Percentiles rank a stretch among this genome's conserved stretches.
phyloP scores from a whole-genome alignment of 2,329 filamentous ascomycete genomes.

The Sclerotinia nivalis region DNA sequence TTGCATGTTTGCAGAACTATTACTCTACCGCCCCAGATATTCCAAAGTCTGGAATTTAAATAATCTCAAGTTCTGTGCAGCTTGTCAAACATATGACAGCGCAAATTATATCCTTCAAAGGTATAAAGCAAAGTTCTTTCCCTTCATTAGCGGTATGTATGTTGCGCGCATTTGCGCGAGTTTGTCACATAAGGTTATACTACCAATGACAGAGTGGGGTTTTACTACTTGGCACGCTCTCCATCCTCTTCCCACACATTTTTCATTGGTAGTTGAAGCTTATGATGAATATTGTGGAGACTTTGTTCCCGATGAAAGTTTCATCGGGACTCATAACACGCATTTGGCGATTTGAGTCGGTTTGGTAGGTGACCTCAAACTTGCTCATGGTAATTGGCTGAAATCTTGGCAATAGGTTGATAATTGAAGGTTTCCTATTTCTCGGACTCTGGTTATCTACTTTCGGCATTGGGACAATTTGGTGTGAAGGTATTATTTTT shows the following conservation, averaged over 20 bases:
- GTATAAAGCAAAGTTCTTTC: not conserved
- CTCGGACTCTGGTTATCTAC: not conserved
- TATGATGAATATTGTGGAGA: not conserved
- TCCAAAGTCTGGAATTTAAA: too few species aligned
- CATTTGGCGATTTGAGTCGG: not conserved
- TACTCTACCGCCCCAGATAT: not conserved
- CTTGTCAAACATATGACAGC: conserved; percentile 2
- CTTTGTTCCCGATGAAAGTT: conserved; percentile 4
- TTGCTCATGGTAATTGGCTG: conserved; percentile 15
- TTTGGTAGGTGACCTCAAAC: conserved; percentile 1
- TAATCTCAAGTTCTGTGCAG: not conserved
- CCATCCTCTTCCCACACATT: not conserved
- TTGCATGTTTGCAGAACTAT: not conserved
- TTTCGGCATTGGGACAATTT: not conserved
- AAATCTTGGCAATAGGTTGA: conserved; percentile 12
- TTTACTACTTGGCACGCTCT: conserved; percentile 16
- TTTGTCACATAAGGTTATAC: conserved; percentile 9
- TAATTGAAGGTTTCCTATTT: conserved; percentile 13
- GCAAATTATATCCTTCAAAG: not conserved
- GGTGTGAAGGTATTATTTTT: not conserved
- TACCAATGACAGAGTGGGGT: conserved; percentile 1
- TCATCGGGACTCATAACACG: conserved; percentile 1
- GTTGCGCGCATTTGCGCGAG: conserved; percentile 23
- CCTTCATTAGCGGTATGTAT: not conserved
- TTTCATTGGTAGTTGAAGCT: not conserved